Conservation (phyloP, 352 stramenopile genomes). For the Pythium apleroticum region DNA sequence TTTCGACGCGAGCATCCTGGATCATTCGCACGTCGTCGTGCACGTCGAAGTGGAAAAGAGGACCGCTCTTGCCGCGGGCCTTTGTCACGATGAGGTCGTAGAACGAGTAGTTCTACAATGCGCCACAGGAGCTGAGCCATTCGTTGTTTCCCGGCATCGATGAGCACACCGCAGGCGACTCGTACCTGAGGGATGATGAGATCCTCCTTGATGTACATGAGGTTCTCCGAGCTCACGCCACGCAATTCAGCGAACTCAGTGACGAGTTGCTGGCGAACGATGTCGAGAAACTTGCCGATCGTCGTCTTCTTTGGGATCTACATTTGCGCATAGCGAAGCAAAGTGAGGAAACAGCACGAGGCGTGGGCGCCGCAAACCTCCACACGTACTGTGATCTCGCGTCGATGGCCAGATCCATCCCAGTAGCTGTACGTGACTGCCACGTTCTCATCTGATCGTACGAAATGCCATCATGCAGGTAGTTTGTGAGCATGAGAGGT, state of each 20-base stretch:
- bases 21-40: constrained; percentile 91
- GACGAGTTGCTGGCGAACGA: constrained; percentile 88
- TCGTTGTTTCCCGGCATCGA: too few species aligned
- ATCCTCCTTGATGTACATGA: constrained; percentile 99
- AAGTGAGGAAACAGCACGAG: not conserved
- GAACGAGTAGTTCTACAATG: constrained; percentile 94
- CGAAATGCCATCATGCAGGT: not conserved
- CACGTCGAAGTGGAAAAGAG: constrained; percentile 98
- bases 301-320: constrained; percentile 92
- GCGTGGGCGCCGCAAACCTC: not conserved
- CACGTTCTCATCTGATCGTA: constrained; percentile 78
- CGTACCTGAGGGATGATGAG: constrained; percentile 96
- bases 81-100: constrained; percentile 99
- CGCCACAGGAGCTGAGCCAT: not conserved
- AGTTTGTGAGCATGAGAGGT: not conserved
- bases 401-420: constrained; percentile 96
- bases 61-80: constrained; percentile 96
- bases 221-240: constrained; percentile 89
- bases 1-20: constrained; percentile 95
- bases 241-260: constrained; percentile 93
- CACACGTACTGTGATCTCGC: constrained; percentile 77
- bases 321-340: not conserved
- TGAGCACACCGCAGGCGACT: not conserved
- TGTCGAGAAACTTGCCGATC: constrained; percentile 86
- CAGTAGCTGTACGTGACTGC: constrained; percentile 98